Percentiles rank a stretch among this genome's conserved stretches.
Evolutionary conservation across 2,329 filamentous ascomycete genomes (phyloP).

Genomic region (Xylariaceae sp.): DNA sequence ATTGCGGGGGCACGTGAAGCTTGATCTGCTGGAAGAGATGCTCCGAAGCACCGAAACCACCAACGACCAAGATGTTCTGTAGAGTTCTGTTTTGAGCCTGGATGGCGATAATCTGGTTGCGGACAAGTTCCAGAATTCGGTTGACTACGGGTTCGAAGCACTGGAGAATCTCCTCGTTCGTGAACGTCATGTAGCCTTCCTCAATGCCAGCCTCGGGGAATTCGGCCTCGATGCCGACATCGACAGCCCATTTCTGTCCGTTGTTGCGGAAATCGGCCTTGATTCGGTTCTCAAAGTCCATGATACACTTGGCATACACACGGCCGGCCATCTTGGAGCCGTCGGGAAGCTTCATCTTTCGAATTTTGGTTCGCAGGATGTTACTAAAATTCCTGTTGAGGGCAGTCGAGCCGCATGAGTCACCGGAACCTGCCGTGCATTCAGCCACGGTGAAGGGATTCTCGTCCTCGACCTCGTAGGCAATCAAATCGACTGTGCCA

Average conservation of each 20-base stretch:
- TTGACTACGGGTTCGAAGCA: conserved; percentile 99
- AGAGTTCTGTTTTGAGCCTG: conserved; percentile 92
- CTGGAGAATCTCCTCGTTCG: conserved; percentile 97
- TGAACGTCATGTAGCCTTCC: conserved; percentile 99
- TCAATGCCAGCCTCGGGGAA: conserved; percentile 97
- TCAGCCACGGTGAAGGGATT: conserved; percentile 95
- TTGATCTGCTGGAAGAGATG: conserved; percentile 99
- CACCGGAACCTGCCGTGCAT: conserved; percentile 94
- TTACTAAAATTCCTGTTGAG: conserved; percentile 98
- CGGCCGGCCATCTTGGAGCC: conserved; percentile 96
- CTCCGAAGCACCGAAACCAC: conserved; percentile 96
- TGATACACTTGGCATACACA: conserved; percentile 98
- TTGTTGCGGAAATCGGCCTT: conserved; percentile 99
- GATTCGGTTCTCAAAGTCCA: conserved; percentile 99
- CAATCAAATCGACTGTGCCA: conserved; percentile 97
- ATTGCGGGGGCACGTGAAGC: conserved; percentile 94
- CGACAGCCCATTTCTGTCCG: conserved; percentile 97
- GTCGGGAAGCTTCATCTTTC: conserved; percentile 98
- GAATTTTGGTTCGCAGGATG: conserved; percentile 93
- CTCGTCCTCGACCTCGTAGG: conserved; percentile 97
- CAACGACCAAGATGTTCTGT: conserved; percentile 95
- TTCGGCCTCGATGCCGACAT: conserved; percentile 97
- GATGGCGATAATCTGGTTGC: conserved; percentile 98
- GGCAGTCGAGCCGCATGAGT: conserved; percentile 96
- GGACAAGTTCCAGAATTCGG: conserved; percentile 88